Evolutionary conservation across 1,284 basidiomycete species (phyloP).

Genomic region (Schizophyllum amplum): DNA sequence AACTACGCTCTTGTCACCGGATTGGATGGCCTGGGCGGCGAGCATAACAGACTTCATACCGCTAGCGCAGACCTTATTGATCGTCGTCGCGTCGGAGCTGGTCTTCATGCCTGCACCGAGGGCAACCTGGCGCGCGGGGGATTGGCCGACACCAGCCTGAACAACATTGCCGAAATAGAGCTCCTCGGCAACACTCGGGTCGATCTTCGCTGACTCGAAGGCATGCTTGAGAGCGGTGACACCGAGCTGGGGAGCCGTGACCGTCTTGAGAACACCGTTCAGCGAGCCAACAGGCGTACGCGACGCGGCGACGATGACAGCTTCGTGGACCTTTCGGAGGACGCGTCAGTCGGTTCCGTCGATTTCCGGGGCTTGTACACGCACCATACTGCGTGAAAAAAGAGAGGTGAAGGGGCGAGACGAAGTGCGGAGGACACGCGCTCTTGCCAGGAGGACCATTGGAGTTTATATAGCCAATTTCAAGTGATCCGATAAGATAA

Average conservation of each 20-base stretch:
- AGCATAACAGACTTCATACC: slow-evolving; percentile 94
- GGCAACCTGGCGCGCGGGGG: slow-evolving; percentile 92
- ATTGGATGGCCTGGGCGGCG: slow-evolving; percentile 84
- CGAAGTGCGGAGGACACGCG: slow-evolving; percentile 18
- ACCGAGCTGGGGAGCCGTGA: slow-evolving; percentile 91
- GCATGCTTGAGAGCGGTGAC: slow-evolving; percentile 86
- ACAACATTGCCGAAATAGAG: slow-evolving; percentile 97
- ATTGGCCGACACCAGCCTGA: slow-evolving; percentile 93
- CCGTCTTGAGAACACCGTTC: slow-evolving; percentile 82
- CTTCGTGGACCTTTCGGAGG: slow-evolving; percentile 49
- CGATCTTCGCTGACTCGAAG: slow-evolving; percentile 72
- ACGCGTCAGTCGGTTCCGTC: neutral
- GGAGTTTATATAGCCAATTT: neutral
- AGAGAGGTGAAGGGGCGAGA: slow-evolving; percentile 24
- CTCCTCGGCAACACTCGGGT: slow-evolving; percentile 84
- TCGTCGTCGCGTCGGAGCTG: slow-evolving; percentile 92
- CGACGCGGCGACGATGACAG: slow-evolving; percentile 91
- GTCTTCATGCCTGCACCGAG: slow-evolving; percentile 78
- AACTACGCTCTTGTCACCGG: slow-evolving; percentile 82
- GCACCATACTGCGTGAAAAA: neutral
- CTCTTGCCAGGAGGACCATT: neutral
- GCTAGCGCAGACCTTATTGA: slow-evolving; percentile 98
- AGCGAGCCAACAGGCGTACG: slow-evolving; percentile 94
- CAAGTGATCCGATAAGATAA: neutral
- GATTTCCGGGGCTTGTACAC: neutral